Conservation (phyloP, 208 protist species). For the Leishmania martiniquensis region DNA sequence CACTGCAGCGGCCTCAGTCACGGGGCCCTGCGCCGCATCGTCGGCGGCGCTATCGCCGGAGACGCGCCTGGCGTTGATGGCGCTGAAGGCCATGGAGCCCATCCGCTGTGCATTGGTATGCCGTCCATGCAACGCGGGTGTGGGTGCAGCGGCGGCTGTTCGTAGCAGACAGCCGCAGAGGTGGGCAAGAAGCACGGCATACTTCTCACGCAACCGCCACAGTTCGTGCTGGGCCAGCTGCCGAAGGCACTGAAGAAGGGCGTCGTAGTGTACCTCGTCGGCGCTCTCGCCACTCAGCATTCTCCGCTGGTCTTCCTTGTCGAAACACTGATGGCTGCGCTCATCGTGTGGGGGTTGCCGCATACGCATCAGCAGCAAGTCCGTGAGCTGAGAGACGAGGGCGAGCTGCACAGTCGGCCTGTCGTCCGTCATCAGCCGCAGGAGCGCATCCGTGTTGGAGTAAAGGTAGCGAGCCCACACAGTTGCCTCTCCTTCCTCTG, state of each 20-base stretch:
- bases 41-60: not conserved
- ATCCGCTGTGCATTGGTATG: not conserved
- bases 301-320: not conserved
- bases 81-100: not conserved
- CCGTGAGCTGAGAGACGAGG: slow-evolving; percentile 66
- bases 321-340: not conserved
- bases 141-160: slow-evolving; percentile 13
- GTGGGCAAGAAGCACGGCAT: slow-evolving; percentile 60
- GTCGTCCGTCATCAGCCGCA: slow-evolving; percentile 56
- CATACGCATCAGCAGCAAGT: slow-evolving; percentile 44
- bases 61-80: not conserved
- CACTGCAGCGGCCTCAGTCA: not conserved
- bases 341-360: not conserved
- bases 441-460: slow-evolving; percentile 48
- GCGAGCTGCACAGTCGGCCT: slow-evolving; percentile 68
- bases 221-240: slow-evolving; percentile 63
- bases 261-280: slow-evolving; percentile 44
- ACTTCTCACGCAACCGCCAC: slow-evolving; percentile 78
- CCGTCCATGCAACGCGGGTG: not conserved
- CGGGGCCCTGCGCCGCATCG: not conserved
- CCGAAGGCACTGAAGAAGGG: slow-evolving; percentile 50
- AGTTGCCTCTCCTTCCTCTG: not conserved
- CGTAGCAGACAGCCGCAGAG: slow-evolving; percentile 63
- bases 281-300: slow-evolving; percentile 8
- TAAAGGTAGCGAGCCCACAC: slow-evolving; percentile 47